Evolutionary conservation across 768 basidiomycete species (phyloP).

Genomic region (Leccinum disarticulatum): DNA sequence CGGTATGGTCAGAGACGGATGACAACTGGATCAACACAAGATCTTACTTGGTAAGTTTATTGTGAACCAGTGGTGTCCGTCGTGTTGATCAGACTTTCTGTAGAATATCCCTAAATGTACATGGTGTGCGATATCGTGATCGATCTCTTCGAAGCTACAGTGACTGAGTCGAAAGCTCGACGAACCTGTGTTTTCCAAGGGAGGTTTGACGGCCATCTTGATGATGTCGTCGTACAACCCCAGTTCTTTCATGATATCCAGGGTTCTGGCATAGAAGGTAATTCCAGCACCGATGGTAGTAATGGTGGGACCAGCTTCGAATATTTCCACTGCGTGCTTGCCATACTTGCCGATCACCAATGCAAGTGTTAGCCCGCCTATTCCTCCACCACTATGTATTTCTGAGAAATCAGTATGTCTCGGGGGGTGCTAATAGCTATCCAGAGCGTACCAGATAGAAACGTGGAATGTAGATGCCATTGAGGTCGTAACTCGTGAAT

Average conservation of each 20-base stretch:
- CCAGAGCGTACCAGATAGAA: background rate
- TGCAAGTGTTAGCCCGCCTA: background rate
- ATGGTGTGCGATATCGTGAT: background rate
- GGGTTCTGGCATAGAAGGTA: background rate
- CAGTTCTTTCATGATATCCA: slow-evolving; percentile 14
- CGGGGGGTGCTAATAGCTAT: background rate
- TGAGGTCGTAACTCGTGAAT: background rate
- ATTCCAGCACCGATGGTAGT: background rate
- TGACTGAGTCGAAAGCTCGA: background rate
- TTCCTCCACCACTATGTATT: background rate
- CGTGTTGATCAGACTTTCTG: slow-evolving; percentile 35
- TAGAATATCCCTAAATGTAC: slow-evolving; percentile 22
- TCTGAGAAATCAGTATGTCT: background rate
- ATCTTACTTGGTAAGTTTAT: slow-evolving; percentile 25
- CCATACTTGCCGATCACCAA: background rate
- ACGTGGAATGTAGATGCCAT: background rate
- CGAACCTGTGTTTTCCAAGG: slow-evolving; percentile 23
- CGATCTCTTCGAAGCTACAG: background rate
- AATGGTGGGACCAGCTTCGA: background rate
- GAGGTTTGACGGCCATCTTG: slow-evolving; percentile 14
- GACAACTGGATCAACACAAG: background rate
- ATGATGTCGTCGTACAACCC: slow-evolving; percentile 38
- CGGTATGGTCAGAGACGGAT: background rate
- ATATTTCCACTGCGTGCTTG: background rate
- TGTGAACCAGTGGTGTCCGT: slow-evolving; percentile 32